These are phyloP conservation scores for Coniophora puteana DNA, from an alignment of 1,284 basidiomycete species.

Conservation along the genomic window DNA sequence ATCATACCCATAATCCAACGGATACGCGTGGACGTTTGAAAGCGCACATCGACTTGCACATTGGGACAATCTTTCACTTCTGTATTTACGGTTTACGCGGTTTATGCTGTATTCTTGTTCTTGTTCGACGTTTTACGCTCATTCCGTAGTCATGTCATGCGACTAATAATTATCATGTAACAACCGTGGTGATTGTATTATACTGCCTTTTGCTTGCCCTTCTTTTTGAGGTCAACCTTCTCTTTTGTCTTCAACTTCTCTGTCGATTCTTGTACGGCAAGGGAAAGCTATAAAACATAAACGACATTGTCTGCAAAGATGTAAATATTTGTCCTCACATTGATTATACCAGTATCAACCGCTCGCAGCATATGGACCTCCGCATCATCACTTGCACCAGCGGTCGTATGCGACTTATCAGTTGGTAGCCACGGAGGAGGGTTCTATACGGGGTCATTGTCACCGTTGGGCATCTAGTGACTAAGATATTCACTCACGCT, in stretches of 20 bases:
- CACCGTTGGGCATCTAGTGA: background rate
- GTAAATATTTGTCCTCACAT: slow-evolving; percentile 43
- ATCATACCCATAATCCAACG: slow-evolving; percentile 85
- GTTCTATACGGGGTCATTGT: slow-evolving; percentile 32
- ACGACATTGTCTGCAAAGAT: background rate
- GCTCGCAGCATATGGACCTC: slow-evolving; percentile 70
- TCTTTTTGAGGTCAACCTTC: slow-evolving; percentile 19
- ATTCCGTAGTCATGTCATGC: slow-evolving; percentile 7
- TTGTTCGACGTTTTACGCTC: slow-evolving; percentile 8
- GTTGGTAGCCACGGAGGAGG: slow-evolving; percentile 78
- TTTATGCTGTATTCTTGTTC: slow-evolving; percentile 1
- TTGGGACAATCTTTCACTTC: slow-evolving; percentile 12
- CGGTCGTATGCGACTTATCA: slow-evolving; percentile 58
- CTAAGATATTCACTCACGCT: slow-evolving; percentile 33
- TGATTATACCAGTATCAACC: slow-evolving; percentile 84
- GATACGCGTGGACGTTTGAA: slow-evolving; percentile 80
- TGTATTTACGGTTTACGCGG: slow-evolving; percentile 8
- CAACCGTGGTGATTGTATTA: slow-evolving; percentile 5
- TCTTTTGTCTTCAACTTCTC: slow-evolving; percentile 46
- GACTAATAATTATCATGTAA: slow-evolving; percentile 4
- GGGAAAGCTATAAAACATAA: slow-evolving; percentile 48
- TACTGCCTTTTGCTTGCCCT: slow-evolving; percentile 27
- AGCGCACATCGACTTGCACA: slow-evolving; percentile 23
- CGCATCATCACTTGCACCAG: slow-evolving; percentile 52
- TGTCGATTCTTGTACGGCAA: slow-evolving; percentile 77